Evolutionary conservation across 2,329 filamentous ascomycete genomes (phyloP).

Genomic region (Annulohypoxylon truncatum): DNA sequence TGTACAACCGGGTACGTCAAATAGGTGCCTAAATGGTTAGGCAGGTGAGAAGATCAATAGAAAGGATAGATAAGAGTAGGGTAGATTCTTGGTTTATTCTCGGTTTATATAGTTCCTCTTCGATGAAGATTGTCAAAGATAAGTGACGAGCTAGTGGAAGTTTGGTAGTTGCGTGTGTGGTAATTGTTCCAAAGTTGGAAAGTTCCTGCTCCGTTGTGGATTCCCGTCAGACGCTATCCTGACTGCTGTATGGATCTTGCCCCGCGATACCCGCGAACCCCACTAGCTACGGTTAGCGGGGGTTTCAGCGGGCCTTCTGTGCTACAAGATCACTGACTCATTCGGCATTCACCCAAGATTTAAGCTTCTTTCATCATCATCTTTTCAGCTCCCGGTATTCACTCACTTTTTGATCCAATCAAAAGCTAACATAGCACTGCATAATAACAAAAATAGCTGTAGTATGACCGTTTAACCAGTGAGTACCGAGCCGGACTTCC

Average conservation of each 20-base stretch:
- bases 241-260: slow-evolving; percentile 2
- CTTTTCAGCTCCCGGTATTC: not conserved
- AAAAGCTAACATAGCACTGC: not conserved
- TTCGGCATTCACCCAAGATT: not conserved
- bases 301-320: slow-evolving; percentile 22
- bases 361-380: not conserved
- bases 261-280: slow-evolving; percentile 12
- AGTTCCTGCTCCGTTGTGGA: slow-evolving; percentile 7
- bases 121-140: not conserved
- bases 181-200: slow-evolving; percentile 13
- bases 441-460: not conserved
- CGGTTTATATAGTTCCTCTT: slow-evolving; percentile 1
- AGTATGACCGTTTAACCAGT: not conserved
- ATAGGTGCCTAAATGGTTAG: not conserved
- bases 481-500: not conserved
- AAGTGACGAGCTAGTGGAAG: not conserved
- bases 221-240: slow-evolving; percentile 1
- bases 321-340: slow-evolving; percentile 12
- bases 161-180: not conserved
- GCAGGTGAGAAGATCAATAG: not conserved
- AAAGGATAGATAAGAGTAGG: not conserved
- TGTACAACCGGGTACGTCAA: too few species aligned
- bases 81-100: not conserved
- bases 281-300: too few species aligned
- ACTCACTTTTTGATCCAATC: not conserved